phyloP scores from a whole-genome alignment of 345 rosid genomes.

The Combretum micranthum region DNA sequence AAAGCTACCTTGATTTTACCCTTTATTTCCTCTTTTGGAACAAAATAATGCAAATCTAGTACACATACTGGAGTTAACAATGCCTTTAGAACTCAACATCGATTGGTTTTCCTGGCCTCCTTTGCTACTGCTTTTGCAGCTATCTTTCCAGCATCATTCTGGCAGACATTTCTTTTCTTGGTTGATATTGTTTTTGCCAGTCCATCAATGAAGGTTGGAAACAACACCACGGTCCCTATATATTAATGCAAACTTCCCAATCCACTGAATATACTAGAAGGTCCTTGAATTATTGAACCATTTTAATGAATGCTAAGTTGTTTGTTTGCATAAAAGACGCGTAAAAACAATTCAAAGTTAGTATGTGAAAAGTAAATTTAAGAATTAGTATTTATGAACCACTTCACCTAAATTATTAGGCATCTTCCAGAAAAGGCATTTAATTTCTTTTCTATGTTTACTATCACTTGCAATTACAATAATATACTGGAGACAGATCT shows the following conservation, averaged over 20 bases:
- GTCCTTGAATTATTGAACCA: background rate
- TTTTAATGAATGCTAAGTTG: background rate
- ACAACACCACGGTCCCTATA: constrained; percentile 38
- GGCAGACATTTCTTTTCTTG: constrained; percentile 39
- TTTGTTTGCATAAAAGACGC: background rate
- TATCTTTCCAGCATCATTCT: constrained; percentile 44
- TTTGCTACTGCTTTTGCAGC: constrained; percentile 63
- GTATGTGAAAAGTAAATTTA: background rate
- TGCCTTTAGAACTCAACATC: constrained; percentile 50
- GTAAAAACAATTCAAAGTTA: background rate
- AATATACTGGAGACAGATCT: no score
- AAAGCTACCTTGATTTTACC: constrained; percentile 69
- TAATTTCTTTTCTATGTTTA: no score
- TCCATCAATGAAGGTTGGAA: constrained; percentile 62
- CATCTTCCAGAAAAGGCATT: no score
- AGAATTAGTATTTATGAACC: no score
- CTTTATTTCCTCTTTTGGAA: constrained; percentile 79
- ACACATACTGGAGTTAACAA: constrained; percentile 37
- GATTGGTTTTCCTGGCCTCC: constrained; percentile 55
- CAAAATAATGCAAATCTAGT: constrained; percentile 50
- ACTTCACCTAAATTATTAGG: no score
- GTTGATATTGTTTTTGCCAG: constrained; percentile 48
- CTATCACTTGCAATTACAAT: no score
- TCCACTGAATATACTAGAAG: background rate
- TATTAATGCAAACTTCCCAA: background rate